Evolutionary conservation across 805 yeast genomes (phyloP), one percentile per base, ranked within the genome.

Genomic region (Starmerella cellae): DNA sequence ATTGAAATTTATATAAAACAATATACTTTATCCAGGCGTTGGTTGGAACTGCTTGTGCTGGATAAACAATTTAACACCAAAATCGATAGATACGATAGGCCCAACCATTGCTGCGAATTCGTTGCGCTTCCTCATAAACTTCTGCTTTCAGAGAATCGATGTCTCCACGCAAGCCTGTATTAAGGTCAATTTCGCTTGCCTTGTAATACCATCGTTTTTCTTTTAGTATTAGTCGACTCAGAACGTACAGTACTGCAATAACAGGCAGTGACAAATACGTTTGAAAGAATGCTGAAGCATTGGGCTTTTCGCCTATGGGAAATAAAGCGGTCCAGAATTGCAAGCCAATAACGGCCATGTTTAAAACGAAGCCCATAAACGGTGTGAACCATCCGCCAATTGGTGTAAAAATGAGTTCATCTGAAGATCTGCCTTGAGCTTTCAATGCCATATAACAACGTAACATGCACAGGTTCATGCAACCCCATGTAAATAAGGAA

Each of bases 241-340:
- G 22, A 2, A 47, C 21, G 29, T 45, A 51, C 26, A 41, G 26
- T 9, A 32, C 66, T 17, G 65, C n/a, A 16, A 62, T 56, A 11
- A 65, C 55, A 4, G 68, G 67, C 8, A 60, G 62, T 4, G 79
- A 76, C 39, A 76, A 58, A 56, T 74, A 75, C 44, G 65, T 58
- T 58, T 66, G 61, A 65, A 76, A 75, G 60, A 76, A 76, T 41
- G 36, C 47, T 14, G 42, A 23, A 14, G 68, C 69, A 40, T 52
- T 50, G 19, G 68, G 62, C 1, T 41, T 34, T 6, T 14, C 57
- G 21, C 65, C 74, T 61, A 75, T 56, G 44, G 94, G 94, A 68
- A 68, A 82, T 37, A 79, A 62, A 11, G 91, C 85, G 46, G 77
- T 68, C 82, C 87, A 82, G 67, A 82, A 80, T 63, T 82, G 87